These are phyloP conservation scores for Oryza nivara DNA, from an alignment of 176 grass and related monocot genomes.

Conservation along the genomic window DNA sequence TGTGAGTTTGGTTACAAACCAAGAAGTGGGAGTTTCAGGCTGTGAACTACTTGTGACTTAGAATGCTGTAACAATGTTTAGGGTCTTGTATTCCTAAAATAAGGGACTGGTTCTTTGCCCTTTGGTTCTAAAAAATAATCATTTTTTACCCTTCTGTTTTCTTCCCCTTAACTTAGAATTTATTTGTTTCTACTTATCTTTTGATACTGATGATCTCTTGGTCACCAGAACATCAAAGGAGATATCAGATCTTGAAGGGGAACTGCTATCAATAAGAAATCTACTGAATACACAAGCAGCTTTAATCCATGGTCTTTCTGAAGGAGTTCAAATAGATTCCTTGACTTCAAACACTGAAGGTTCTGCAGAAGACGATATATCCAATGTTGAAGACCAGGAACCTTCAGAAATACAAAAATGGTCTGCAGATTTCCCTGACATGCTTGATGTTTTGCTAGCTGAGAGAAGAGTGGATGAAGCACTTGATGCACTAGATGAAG, in stretches of 20 bases:
- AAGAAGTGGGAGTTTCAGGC: neutral
- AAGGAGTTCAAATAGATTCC: constrained; percentile 85
- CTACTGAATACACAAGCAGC: constrained; percentile 77
- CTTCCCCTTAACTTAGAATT: constrained; percentile 5
- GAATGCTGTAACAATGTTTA: neutral
- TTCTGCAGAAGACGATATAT: constrained; percentile 53
- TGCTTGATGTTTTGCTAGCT: constrained; percentile 87
- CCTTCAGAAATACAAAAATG: constrained; percentile 91
- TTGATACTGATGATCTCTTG: constrained; percentile 24
- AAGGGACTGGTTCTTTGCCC: neutral
- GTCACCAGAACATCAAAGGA: constrained; percentile 87
- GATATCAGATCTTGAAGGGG: constrained; percentile 95
- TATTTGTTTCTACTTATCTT: neutral
- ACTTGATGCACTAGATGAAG: constrained; percentile 86
- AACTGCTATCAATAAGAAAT: constrained; percentile 91
- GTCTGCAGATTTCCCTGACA: constrained; percentile 83
- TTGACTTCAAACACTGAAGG: constrained; percentile 56
- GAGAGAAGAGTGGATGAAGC: constrained; percentile 94
- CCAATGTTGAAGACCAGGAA: constrained; percentile 73
- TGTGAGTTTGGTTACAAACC: neutral
- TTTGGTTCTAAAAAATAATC: constrained; percentile 17
- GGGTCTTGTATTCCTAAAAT: neutral
- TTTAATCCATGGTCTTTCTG: constrained; percentile 83
- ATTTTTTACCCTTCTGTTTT: constrained; percentile 1
- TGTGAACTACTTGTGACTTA: neutral